A percentile compares a stretch with the other conserved stretches of the same genome.
phyloP scores from a whole-genome alignment of 164 flowering plant genomes.

The Stephania cephalantha region DNA sequence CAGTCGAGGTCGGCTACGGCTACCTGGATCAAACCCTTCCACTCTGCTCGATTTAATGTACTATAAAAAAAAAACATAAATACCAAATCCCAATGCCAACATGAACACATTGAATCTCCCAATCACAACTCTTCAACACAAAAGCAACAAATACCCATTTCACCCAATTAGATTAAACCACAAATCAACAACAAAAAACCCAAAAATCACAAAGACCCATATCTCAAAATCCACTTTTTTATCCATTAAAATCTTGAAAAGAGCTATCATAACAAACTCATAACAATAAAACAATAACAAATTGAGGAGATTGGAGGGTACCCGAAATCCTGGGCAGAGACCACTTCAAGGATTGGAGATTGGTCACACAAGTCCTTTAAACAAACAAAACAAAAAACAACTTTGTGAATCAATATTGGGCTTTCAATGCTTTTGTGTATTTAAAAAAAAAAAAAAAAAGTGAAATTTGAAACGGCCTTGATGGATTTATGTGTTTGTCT shows the following conservation, averaged over 20 bases:
- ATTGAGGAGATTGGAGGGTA: not conserved
- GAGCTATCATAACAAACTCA: not conserved
- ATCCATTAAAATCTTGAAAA: not conserved
- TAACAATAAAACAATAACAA: not conserved
- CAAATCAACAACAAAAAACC: not conserved
- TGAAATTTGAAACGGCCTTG: not conserved
- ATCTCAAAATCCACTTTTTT: not conserved
- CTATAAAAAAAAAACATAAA: too few species aligned
- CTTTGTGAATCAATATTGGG: not conserved
- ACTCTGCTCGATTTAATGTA: too few species aligned
- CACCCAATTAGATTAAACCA: not conserved
- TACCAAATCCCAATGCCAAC: not conserved
- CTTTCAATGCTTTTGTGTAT: not conserved
- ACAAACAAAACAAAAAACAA: too few species aligned
- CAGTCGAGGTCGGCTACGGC: too few species aligned
- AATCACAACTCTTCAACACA: not conserved
- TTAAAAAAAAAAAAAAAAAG: not conserved
- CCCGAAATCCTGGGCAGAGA: not conserved
- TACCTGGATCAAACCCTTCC: too few species aligned
- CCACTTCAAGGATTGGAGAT: not conserved
- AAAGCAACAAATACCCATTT: not conserved
- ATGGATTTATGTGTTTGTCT: not conserved
- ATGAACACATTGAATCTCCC: not conserved
- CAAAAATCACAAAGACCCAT: not conserved
- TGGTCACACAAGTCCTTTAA: not conserved